phyloP scores from a whole-genome alignment of 345 rosid genomes.

The Psidium friedrichsthalianum region DNA sequence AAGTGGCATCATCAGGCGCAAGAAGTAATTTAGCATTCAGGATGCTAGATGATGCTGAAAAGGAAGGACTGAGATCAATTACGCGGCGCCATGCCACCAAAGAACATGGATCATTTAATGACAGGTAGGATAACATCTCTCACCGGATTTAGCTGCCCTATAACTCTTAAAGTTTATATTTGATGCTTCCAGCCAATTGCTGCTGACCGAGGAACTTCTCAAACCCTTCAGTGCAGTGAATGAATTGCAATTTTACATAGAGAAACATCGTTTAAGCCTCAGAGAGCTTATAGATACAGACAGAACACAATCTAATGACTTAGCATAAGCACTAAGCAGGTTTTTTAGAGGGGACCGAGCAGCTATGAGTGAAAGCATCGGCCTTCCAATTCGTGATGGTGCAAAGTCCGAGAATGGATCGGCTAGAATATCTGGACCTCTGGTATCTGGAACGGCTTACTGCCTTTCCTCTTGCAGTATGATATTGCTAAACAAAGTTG shows the following conservation, averaged over 20 bases:
- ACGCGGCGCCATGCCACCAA: conserved; percentile 13
- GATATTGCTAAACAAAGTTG: conserved; percentile 78
- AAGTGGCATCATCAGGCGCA: conserved; percentile 9
- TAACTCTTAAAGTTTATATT: not conserved
- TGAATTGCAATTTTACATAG: not conserved
- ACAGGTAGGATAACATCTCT: conserved; percentile 28
- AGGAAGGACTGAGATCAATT: conserved; percentile 24
- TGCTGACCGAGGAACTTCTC: not conserved
- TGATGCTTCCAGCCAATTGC: not conserved
- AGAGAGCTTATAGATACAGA: not conserved
- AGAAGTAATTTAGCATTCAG: conserved; percentile 13
- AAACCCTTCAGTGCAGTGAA: not conserved
- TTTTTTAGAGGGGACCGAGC: conserved; percentile 41
- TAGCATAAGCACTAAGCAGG: conserved; percentile 19
- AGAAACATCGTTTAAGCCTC: not conserved
- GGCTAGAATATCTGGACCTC: conserved; percentile 46
- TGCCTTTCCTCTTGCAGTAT: conserved; percentile 89
- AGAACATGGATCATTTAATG: conserved; percentile 32
- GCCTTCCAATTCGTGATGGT: conserved; percentile 4
- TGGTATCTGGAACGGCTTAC: conserved; percentile 80
- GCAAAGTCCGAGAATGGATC: conserved; percentile 37
- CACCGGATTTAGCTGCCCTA: not conserved
- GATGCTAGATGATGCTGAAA: conserved; percentile 22
- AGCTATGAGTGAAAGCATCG: conserved; percentile 1
- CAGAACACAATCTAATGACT: not conserved